Percentiles rank a stretch among this genome's conserved stretches.
Conservation (phyloP, 176 grass and related monocot genomes). For the Zoysia pacifica region DNA sequence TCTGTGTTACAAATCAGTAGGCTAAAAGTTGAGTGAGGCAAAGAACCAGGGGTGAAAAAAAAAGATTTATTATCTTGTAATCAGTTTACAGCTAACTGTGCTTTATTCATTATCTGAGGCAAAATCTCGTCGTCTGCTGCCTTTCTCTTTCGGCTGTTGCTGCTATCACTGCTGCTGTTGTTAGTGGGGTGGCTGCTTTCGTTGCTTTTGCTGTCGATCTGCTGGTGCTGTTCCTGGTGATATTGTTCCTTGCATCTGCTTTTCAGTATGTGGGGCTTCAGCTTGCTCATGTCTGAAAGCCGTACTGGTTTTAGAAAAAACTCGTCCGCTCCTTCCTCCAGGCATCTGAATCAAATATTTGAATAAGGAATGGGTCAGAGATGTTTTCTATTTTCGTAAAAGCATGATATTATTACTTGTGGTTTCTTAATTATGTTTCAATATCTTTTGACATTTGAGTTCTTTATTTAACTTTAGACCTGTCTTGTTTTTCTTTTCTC, state of each 20-base stretch:
- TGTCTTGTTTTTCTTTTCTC: neutral
- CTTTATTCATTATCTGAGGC: slow-evolving; percentile 55
- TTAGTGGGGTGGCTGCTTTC: slow-evolving; percentile 28
- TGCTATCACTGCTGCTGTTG: slow-evolving; percentile 36
- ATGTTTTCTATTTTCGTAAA: neutral
- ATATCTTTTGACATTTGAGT: slow-evolving; percentile 20
- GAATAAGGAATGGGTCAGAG: slow-evolving; percentile 3
- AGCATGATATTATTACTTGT: neutral
- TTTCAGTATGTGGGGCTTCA: slow-evolving; percentile 85
- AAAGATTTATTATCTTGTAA: slow-evolving; percentile 8
- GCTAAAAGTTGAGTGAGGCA: slow-evolving; percentile 8
- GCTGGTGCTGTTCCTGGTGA: slow-evolving; percentile 47
- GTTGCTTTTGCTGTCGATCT: slow-evolving; percentile 41
- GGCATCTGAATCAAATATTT: slow-evolving; percentile 60
- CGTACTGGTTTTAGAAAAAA: slow-evolving; percentile 94
- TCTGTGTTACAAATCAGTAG: slow-evolving; percentile 42
- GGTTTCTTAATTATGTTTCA: neutral
- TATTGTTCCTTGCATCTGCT: slow-evolving; percentile 62
- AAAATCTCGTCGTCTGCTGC: slow-evolving; percentile 45
- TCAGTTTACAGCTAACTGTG: slow-evolving; percentile 40
- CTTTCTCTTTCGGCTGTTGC: slow-evolving; percentile 64
- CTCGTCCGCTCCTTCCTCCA: slow-evolving; percentile 94
- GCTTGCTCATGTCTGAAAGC: slow-evolving; percentile 84
- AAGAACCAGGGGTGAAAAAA: neutral
- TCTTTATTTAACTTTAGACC: slow-evolving; percentile 25